These are phyloP conservation scores for Penicillium sclerotigenum DNA, from an alignment of 2,329 filamentous ascomycete genomes.

Conservation along the genomic window DNA sequence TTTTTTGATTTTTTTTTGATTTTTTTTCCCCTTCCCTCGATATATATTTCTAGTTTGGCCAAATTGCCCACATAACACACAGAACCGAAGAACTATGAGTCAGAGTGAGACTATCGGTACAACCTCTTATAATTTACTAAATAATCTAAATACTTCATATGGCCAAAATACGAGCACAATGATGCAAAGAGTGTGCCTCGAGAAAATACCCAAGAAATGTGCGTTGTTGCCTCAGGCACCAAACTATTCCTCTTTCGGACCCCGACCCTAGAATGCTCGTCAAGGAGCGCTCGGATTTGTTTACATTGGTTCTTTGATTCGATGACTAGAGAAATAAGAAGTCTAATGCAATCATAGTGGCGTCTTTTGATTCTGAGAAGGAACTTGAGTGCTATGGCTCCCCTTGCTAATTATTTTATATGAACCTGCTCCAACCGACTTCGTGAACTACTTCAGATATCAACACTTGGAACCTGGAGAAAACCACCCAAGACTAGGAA, in stretches of 20 bases:
- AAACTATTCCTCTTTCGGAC: constrained; percentile 24
- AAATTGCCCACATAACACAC: neutral
- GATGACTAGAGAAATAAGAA: neutral
- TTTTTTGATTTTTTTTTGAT: neutral
- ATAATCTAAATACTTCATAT: neutral
- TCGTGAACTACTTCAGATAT: neutral
- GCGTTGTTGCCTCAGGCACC: constrained; percentile 11
- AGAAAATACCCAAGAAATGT: neutral
- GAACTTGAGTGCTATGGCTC: neutral
- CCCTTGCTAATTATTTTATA: neutral
- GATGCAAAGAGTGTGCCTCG: neutral
- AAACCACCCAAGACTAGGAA: neutral
- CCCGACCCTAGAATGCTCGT: neutral
- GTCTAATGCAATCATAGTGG: neutral
- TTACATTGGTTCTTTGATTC: neutral
- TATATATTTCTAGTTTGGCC: neutral
- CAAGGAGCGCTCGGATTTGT: neutral
- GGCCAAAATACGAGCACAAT: neutral
- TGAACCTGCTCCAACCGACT: neutral
- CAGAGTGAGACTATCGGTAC: neutral
- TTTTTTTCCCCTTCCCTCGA: neutral
- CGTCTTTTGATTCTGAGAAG: neutral
- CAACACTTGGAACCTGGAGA: neutral
- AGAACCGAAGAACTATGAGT: neutral
- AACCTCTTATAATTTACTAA: neutral